A percentile compares a stretch with the other conserved stretches of the same genome.
Evolutionary conservation across 2,329 filamentous ascomycete genomes (phyloP).

Genomic region (Alternaria angustiovoidea): DNA sequence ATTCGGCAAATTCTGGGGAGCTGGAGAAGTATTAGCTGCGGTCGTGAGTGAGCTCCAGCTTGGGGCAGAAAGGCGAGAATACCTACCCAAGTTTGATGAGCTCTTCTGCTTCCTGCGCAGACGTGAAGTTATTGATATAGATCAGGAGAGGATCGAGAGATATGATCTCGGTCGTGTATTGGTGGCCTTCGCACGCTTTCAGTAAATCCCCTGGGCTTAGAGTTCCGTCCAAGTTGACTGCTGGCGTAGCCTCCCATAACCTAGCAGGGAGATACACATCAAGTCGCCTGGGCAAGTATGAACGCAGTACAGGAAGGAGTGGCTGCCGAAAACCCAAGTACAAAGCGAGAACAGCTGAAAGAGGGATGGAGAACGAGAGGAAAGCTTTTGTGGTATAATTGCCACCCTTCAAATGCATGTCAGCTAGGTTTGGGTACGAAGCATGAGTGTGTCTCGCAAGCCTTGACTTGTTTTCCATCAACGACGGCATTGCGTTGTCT

Average conservation of each 20-base stretch:
- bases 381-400: neutral
- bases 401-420: neutral
- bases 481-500: neutral
- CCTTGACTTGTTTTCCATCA: neutral
- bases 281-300: constrained; percentile 11
- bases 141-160: constrained; percentile 36
- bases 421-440: neutral
- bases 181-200: constrained; percentile 26
- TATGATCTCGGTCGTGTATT: constrained; percentile 39
- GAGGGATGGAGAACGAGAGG: neutral
- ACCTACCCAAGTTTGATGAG: constrained; percentile 29
- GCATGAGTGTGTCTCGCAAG: neutral
- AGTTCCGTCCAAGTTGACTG: neutral
- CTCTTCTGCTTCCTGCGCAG: constrained; percentile 27
- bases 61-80: neutral
- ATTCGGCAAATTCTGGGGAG: constrained; percentile 28
- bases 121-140: constrained; percentile 43
- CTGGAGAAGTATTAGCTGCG: constrained; percentile 15
- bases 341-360: neutral
- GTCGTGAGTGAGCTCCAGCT: neutral
- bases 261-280: constrained; percentile 11
- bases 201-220: neutral
- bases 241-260: neutral
- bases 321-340: neutral
- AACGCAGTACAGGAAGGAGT: constrained; percentile 10